Base-by-base conservation (phyloP, 2,329 filamentous ascomycete species). In the Trichophyton verrucosum region DNA sequence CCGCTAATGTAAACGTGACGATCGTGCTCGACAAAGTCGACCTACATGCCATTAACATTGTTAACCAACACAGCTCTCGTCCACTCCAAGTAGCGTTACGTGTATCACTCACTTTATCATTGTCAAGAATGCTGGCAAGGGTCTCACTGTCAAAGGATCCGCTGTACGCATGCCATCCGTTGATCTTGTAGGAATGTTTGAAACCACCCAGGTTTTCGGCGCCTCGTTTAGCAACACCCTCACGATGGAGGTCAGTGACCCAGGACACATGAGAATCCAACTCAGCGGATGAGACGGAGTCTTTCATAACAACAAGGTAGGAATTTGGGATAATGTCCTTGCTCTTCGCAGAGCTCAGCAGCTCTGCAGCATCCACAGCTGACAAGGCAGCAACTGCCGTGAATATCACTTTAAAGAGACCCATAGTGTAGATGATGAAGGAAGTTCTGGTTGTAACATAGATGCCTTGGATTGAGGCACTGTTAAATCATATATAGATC, bases 1-100 rank as follows among this genome's bases (percentile, higher is more conserved):
- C 36, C 33, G 30, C 44, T n/a, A 11, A 57, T 33, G 3, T 40
- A 46, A 53, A 63, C 57, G 24, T 62, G 46, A 3, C 47, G 49
- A 57, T 66, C 61, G 13, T 53, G 59, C 51, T 66, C 64, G 49
- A 66, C 58, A 44, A 60, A 64, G 49, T 57, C 61, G 15, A 66
- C 64, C 64, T 66, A 56, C 65, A 58, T 56, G 38, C 24, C 40
- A 59, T 24, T 3, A 9, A 11, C 7, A 13, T 3, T 11, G 13
- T 57, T 57, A 36, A 38, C 20, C 22, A 22, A 53, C 17, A 13
- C n/a, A n/a, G 40, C 4, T n/a, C 49, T 33, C 33, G 3, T 13
- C 11, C 11, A 9, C n/a, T 24, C 6, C 38, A 17, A 57, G 15
- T 13, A n/a, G 36, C n/a, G 27, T 27, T 40, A 9, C 20, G 2